phyloP scores from a whole-genome alignment of 1,284 basidiomycete genomes.

The Lignosus rhinocerotis region DNA sequence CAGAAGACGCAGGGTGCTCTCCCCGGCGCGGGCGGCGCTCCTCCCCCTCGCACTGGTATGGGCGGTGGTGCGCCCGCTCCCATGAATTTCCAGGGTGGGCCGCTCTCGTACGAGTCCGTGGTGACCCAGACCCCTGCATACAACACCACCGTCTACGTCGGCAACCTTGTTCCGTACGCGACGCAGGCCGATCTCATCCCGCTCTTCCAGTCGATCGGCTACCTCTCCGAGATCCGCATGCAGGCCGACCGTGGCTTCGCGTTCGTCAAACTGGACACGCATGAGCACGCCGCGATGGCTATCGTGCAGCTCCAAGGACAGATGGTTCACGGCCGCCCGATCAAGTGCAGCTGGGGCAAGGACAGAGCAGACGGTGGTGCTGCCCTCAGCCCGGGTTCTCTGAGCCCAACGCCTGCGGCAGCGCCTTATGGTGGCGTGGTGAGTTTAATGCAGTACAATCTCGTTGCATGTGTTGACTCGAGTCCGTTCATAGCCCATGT shows the following conservation, averaged over 20 bases:
- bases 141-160: conserved; percentile 97
- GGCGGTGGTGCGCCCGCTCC: conserved; percentile 75
- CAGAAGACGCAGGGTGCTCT: conserved; percentile 87
- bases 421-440: conserved; percentile 77
- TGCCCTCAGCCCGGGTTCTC: conserved; percentile 48
- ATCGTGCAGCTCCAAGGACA: conserved; percentile 95
- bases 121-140: conserved; percentile 87
- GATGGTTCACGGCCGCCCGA: conserved; percentile 92
- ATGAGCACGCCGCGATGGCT: conserved; percentile 96
- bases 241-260: conserved; percentile 98
- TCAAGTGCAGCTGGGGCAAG: conserved; percentile 99
- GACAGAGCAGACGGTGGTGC: conserved; percentile 78
- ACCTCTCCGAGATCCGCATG: conserved; percentile 97
- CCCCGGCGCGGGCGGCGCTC: conserved; percentile 16
- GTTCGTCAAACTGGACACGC: conserved; percentile 97
- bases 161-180: conserved; percentile 94
- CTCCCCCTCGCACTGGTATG: conserved; percentile 35
- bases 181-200: conserved; percentile 96
- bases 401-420: conserved; percentile 68
- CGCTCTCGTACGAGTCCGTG: conserved; percentile 85
- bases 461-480: conserved; percentile 11
- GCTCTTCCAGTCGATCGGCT: conserved; percentile 95
- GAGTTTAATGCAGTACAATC: conserved; percentile 24
- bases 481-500: conserved; percentile 64
- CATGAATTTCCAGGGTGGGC: conserved; percentile 83